Conservation (phyloP, 2,329 filamentous ascomycete genomes). For the Dothistroma pini region DNA sequence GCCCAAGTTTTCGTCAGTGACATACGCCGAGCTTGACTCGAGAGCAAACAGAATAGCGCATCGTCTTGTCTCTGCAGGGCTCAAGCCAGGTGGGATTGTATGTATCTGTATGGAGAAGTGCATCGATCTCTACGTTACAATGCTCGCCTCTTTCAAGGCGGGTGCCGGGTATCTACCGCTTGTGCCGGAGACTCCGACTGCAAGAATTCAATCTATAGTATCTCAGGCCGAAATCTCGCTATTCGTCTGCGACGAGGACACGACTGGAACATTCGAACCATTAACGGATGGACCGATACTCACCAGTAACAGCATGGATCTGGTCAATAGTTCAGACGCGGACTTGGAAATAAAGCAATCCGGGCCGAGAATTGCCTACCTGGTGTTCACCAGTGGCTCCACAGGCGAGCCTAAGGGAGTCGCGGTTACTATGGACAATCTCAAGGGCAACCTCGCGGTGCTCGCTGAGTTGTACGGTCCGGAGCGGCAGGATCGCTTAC, state of each 20-base stretch:
- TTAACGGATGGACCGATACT: constrained; percentile 14
- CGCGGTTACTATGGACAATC: constrained; percentile 69
- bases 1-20: constrained; percentile 46
- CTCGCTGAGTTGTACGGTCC: constrained; percentile 65
- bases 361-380: constrained; percentile 59
- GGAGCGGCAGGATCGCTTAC: constrained; percentile 53
- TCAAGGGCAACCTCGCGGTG: constrained; percentile 69
- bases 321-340: constrained; percentile 37
- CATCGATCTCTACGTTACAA: constrained; percentile 64
- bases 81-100: constrained; percentile 56
- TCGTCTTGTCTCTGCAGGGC: constrained; percentile 48
- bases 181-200: constrained; percentile 64
- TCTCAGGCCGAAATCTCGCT: constrained; percentile 54
- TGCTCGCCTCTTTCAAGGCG: constrained; percentile 70
- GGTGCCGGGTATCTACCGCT: constrained; percentile 79
- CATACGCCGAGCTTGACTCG: constrained; percentile 63
- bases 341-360: constrained; percentile 34
- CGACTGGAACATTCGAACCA: constrained; percentile 15
- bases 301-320: constrained; percentile 33
- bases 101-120: constrained; percentile 75
- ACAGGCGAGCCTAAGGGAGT: constrained; percentile 80
- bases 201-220: constrained; percentile 61
- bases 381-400: constrained; percentile 79
- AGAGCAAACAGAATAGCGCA: constrained; percentile 62
- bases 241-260: constrained; percentile 40